Percentiles rank a stretch among this genome's conserved stretches.
phyloP scores from a whole-genome alignment of 805 yeast species.

The Kuraishia piskuri region DNA sequence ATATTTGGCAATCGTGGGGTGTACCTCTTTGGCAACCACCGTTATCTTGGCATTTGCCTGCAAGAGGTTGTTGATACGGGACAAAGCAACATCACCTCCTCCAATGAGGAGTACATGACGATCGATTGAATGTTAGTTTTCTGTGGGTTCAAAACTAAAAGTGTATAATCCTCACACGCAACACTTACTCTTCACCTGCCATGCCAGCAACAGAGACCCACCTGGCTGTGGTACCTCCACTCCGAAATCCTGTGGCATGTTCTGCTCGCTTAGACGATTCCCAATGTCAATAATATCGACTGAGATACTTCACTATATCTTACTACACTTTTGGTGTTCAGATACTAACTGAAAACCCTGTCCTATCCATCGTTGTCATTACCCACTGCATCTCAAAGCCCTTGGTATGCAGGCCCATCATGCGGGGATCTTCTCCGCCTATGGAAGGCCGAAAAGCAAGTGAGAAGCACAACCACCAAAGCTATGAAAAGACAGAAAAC shows the following conservation, averaged over 20 bases:
- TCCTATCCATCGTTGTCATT: neutral
- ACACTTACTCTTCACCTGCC: slow-evolving; percentile 54
- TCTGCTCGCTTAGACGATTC: too few species aligned
- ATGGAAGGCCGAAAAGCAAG: too few species aligned
- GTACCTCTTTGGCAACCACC: slow-evolving; percentile 38
- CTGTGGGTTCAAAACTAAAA: neutral
- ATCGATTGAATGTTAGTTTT: slow-evolving; percentile 18
- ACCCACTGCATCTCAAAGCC: neutral
- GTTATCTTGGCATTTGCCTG: slow-evolving; percentile 66
- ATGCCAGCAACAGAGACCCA: slow-evolving; percentile 60
- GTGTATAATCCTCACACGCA: too few species aligned
- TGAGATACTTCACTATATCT: too few species aligned
- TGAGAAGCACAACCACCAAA: too few species aligned
- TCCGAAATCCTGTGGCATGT: neutral
- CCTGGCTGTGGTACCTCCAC: slow-evolving; percentile 21
- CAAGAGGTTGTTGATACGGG: slow-evolving; percentile 57
- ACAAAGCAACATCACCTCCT: slow-evolving; percentile 69
- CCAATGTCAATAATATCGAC: too few species aligned
- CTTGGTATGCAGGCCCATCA: neutral
- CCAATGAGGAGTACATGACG: slow-evolving; percentile 68
- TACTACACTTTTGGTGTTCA: too few species aligned
- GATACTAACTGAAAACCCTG: too few species aligned
- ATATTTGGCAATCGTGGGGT: slow-evolving; percentile 23
- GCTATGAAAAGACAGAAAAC: too few species aligned
- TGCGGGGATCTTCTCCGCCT: neutral